Percentiles rank a stretch among this genome's conserved stretches.
Conservation (phyloP, 2,329 filamentous ascomycete genomes). For the Gaeumannomyces tritici region DNA sequence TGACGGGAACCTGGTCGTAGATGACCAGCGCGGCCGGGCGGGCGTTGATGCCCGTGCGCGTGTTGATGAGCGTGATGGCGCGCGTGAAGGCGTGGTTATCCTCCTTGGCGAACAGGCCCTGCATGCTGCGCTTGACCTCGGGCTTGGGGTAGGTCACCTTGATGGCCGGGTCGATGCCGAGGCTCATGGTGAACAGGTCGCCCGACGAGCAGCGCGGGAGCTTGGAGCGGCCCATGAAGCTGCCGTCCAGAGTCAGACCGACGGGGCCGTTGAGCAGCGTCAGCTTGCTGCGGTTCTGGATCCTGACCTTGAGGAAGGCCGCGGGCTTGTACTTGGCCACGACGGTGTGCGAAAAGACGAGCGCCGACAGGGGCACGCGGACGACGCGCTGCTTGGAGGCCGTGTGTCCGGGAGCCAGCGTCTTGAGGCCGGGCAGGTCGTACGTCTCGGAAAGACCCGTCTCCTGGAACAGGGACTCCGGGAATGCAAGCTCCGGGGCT, state of each 20-base stretch:
- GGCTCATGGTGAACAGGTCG: conserved; percentile 39
- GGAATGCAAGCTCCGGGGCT: conserved; percentile 26
- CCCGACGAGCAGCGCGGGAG: conserved; percentile 47
- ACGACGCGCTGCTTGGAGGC: conserved; percentile 51
- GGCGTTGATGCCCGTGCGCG: conserved; percentile 23
- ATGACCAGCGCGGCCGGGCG: conserved; percentile 38
- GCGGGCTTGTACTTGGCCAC: conserved; percentile 51
- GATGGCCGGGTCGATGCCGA: conserved; percentile 53
- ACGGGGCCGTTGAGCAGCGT: conserved; percentile 45
- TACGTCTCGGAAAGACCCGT: conserved; percentile 51
- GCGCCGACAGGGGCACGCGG: conserved; percentile 37
- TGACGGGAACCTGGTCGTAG: conserved; percentile 52
- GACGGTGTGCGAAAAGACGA: conserved; percentile 46
- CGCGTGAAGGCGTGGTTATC: conserved; percentile 40
- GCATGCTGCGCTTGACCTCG: conserved; percentile 38
- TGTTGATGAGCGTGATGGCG: conserved; percentile 40
- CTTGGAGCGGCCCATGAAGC: conserved; percentile 47
- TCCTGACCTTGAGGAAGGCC: conserved; percentile 48
- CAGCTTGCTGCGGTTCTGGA: conserved; percentile 46
- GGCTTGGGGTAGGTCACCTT: conserved; percentile 45
- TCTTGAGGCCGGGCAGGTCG: conserved; percentile 48
- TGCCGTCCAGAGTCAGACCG: conserved; percentile 53
- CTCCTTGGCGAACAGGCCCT: conserved; percentile 44
- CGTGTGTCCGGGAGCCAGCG: conserved; percentile 39
- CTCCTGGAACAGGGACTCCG: conserved; percentile 47